phyloP scores from a whole-genome alignment of 2,329 filamentous ascomycete species.

The Aureobasidium sp. region DNA sequence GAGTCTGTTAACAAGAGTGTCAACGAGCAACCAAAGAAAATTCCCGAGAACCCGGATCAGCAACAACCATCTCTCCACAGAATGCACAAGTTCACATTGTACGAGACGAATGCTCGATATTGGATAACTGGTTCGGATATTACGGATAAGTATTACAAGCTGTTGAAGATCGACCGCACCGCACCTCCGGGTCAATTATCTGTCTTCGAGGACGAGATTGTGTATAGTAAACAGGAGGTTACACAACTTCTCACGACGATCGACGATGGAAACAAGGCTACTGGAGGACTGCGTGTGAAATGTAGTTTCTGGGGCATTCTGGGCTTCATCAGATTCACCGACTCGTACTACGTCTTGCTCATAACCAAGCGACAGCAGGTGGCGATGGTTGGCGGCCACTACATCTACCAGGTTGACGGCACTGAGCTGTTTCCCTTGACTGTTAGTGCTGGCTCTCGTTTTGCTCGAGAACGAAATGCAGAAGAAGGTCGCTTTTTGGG shows the following conservation, averaged over 20 bases:
- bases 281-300: constrained; percentile 80
- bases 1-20: not conserved
- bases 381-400: constrained; percentile 92
- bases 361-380: constrained; percentile 95
- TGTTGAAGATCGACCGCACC: constrained; percentile 91
- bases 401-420: constrained; percentile 88
- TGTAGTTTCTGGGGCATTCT: constrained; percentile 90
- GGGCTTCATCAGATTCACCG: constrained; percentile 93
- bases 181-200: constrained; percentile 69
- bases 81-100: constrained; percentile 97
- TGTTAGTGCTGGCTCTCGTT: constrained; percentile 55
- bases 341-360: constrained; percentile 92
- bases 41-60: not conserved
- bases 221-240: constrained; percentile 89
- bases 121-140: constrained; percentile 93
- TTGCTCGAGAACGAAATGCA: constrained; percentile 71
- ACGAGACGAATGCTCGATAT: constrained; percentile 88
- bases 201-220: constrained; percentile 87
- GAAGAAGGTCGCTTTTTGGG: constrained; percentile 84
- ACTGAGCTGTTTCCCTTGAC: constrained; percentile 91
- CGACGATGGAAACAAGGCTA: constrained; percentile 86
- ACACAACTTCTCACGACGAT: constrained; percentile 88
- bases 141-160: constrained; percentile 77
- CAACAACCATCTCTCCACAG: constrained; percentile 17
- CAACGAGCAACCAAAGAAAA: not conserved